phyloP scores from a whole-genome alignment of 495 filamentous ascomycete species.

The Trichoderma asperelloides region DNA sequence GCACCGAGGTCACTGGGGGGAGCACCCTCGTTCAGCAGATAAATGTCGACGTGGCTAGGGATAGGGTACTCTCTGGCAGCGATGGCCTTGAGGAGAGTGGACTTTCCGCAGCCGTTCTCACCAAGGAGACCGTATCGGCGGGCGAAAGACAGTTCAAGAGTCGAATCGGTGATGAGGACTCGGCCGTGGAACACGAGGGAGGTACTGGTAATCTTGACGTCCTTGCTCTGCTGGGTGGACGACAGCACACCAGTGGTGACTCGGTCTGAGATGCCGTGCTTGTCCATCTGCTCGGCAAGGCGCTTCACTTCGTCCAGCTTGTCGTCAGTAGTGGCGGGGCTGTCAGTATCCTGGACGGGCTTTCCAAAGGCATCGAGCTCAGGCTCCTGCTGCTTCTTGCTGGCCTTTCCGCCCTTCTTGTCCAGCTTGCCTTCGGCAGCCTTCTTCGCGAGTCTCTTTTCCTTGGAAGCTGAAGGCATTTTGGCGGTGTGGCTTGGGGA shows the following conservation, averaged over 20 bases:
- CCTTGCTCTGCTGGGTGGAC: constrained; percentile 71
- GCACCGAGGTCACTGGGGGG: constrained; percentile 81
- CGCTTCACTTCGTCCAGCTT: constrained; percentile 73
- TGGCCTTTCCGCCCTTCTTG: constrained; percentile 68
- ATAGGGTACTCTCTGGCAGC: constrained; percentile 88
- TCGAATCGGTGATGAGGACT: constrained; percentile 88
- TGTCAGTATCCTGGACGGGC: constrained; percentile 44
- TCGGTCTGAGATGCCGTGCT: constrained; percentile 90
- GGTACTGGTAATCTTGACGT: constrained; percentile 92
- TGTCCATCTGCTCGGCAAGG: constrained; percentile 75
- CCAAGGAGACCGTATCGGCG: constrained; percentile 91
- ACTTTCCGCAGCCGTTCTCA: constrained; percentile 99
- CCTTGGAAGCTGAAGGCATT: constrained; percentile 95
- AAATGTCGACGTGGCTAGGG: constrained; percentile 96
- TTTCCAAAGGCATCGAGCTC: constrained; percentile 55
- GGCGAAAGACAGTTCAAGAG: constrained; percentile 85
- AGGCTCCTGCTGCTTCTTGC: constrained; percentile 56
- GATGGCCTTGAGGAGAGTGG: constrained; percentile 91
- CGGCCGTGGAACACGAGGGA: constrained; percentile 96
- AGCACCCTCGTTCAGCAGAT: constrained; percentile 97
- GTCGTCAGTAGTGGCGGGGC: constrained; percentile 58
- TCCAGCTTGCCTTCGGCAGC: constrained; percentile 61
- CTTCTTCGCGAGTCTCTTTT: constrained; percentile 93
- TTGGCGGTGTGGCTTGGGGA: constrained; percentile 19
- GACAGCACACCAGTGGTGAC: constrained; percentile 96